Evolutionary conservation across 2,329 filamentous ascomycete genomes (phyloP), one percentile per base, ranked within the genome.

Genomic region (Xylaria sp.): DNA sequence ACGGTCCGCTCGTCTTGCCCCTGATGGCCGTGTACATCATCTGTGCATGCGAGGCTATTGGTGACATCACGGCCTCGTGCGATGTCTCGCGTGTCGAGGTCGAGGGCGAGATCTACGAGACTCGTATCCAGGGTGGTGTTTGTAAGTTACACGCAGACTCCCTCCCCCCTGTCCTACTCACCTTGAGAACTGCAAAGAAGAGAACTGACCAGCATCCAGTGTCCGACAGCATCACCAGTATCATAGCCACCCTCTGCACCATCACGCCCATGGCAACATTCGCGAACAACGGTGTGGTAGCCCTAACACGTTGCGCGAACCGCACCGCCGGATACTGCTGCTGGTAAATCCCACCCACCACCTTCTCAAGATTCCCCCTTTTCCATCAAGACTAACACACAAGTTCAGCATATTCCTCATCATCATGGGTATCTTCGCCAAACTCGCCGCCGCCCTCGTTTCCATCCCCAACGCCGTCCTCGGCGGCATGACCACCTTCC

Each of bases 231-330:
- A 66, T 92, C 54, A 91, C 90, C 68, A 89, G 90, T 42, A 76
- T 91, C 64, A 76, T 93, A 13, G 88, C 89, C 13, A 88, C 86
- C 0, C 81, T 94, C 37, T 89, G 86, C 76, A 93, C 90, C 52
- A 89, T 91, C 66, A 90, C 89, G 0, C 89, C 90, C 35, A 90
- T 92, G 83, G 87, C 85, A 1, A 88, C 86, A 0, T 92, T 92
- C 66, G 90, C 90, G 0, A 93, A 93, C 76, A 92, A 93, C 71
- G 90, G 90, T 42, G 89, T 93, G 55, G 92, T 94, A 62, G 88
- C 90, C 0, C 79, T 94, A 50, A 94, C 90, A 0, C 83, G 89
- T 13, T 93, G 90, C 71, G 90, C 90, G 0, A 93, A 91, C 72
- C 84, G 90, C 57, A 88, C 86, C 52, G 91, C 90, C 4, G 91